A percentile compares a stretch with the other conserved stretches of the same genome.
Conservation (phyloP, 2,329 filamentous ascomycete genomes). For the Parastagonospora nodorum region DNA sequence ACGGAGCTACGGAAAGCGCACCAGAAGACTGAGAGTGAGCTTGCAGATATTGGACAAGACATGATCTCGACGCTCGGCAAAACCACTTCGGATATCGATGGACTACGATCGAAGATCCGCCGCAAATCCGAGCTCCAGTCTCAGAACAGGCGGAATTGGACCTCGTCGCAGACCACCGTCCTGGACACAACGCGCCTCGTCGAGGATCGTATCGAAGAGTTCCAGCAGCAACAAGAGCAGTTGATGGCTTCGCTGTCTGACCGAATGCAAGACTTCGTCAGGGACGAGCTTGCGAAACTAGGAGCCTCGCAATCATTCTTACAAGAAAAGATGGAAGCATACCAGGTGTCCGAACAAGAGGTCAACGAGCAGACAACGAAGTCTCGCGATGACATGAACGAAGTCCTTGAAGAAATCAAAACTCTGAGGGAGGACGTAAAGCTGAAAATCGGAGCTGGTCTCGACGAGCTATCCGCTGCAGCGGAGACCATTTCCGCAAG, state of each 20-base stretch:
- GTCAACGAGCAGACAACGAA: slow-evolving; percentile 70
- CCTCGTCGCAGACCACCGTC: slow-evolving; percentile 75
- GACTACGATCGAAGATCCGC: slow-evolving; percentile 83
- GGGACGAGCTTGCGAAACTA: slow-evolving; percentile 73
- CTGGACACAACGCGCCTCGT: slow-evolving; percentile 76
- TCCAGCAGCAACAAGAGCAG: slow-evolving; percentile 73
- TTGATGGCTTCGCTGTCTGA: slow-evolving; percentile 70
- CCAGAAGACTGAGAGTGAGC: slow-evolving; percentile 78
- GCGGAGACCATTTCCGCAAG: slow-evolving; percentile 89
- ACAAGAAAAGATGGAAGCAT: slow-evolving; percentile 68
- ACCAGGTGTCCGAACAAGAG: slow-evolving; percentile 70
- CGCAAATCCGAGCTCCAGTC: slow-evolving; percentile 83
- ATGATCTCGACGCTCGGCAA: slow-evolving; percentile 78
- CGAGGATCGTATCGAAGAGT: slow-evolving; percentile 73
- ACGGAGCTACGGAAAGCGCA: slow-evolving; percentile 80
- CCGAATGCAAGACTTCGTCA: slow-evolving; percentile 78
- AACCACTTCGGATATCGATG: slow-evolving; percentile 80
- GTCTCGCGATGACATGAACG: slow-evolving; percentile 84
- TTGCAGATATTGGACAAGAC: slow-evolving; percentile 73
- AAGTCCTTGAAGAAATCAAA: slow-evolving; percentile 90
- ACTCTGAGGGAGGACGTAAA: slow-evolving; percentile 88
- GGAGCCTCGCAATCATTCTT: slow-evolving; percentile 72
- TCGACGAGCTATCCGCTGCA: slow-evolving; percentile 80
- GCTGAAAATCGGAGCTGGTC: slow-evolving; percentile 78
- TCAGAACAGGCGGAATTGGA: slow-evolving; percentile 80